Evolutionary conservation across 345 rosid genomes (phyloP).

Genomic region (Pugionium cornutum): DNA sequence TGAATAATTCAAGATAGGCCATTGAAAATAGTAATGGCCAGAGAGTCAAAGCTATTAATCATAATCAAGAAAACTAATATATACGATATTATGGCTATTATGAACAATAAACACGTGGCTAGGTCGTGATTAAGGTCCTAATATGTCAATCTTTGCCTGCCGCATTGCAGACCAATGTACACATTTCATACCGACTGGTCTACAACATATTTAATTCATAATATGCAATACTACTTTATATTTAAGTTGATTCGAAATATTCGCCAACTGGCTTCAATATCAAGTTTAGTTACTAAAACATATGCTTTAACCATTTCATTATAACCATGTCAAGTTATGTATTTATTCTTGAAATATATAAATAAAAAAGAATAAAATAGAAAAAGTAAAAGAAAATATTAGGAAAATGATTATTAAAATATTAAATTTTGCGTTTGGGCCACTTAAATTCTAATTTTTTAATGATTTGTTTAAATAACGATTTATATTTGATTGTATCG

Average conservation of each 20-base stretch:
- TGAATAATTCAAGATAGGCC: too few relatives aligned
- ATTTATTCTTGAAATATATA: neutral
- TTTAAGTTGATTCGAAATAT: conserved; percentile 2
- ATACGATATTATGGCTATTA: neutral
- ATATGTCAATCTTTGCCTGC: conserved; percentile 38
- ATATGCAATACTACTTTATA: neutral
- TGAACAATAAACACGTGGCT: conserved; percentile 21
- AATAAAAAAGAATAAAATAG: too few relatives aligned
- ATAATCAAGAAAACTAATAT: conserved; percentile 2
- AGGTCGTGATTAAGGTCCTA: conserved; percentile 31
- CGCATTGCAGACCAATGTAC: conserved; percentile 24
- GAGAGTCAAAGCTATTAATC: conserved; percentile 11
- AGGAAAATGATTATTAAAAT: too few relatives aligned
- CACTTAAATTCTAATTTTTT: too few relatives aligned
- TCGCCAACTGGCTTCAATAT: neutral
- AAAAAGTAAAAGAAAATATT: too few relatives aligned
- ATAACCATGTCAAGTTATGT: neutral
- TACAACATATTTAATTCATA: neutral
- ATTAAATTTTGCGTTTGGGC: too few relatives aligned
- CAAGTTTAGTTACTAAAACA: neutral
- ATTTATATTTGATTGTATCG: too few relatives aligned
- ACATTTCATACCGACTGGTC: conserved; percentile 30
- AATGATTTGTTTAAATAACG: too few relatives aligned
- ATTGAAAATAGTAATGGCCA: neutral
- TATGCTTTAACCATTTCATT: neutral